Evolutionary conservation across 768 basidiomycete species (phyloP), one percentile per base, ranked within the genome.

Genomic region (Crassisporium funariophilum): DNA sequence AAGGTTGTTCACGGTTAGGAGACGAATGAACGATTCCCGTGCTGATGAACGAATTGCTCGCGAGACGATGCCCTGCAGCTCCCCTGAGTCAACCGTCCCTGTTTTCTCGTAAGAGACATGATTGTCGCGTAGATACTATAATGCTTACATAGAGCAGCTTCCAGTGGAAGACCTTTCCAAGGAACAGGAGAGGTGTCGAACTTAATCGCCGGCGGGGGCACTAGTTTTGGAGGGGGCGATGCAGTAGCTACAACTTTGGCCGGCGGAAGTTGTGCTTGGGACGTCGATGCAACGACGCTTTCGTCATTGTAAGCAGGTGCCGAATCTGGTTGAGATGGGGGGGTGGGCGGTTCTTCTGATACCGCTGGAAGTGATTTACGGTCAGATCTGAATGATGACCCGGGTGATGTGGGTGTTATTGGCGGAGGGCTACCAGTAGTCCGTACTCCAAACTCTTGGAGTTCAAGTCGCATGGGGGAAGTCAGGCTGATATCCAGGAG

Each of bases 41-140:
- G 85, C 81, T 8, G 85, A 86, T 15, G 77, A 69, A 11, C 84
- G 79, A 53, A 91, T 87, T 4, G 86, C 84, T 5, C 78, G 74
- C 22, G 86, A 83, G 15, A 88, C 88, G 48, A 88, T 78, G 17
- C 78, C 72, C 58, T 89, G 88, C 22, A 90, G 76, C 51, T 88
- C 67, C 57, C 69, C 52, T 58, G 78, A 61, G 61, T 81, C 79
- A 67, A 89, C 69, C 60, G 85, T 78, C 77, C 76, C 77, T 79
- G 52, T 13, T 43, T 16, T 19, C 47, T 34, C 36, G 49, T 39
- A 38, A 45, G 21, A 54, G 34, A 42, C n/a, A 34, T 44, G 25
- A 35, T 27, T 46, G 5, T 25, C 29, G 5, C 2, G 20, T 25
- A n/a, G 9, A 42, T n/a, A n/a, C n/a, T n/a, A n/a, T n/a, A 42